Conservation (phyloP, 2,329 filamentous ascomycete species). For the Tetracladium maxilliforme region DNA sequence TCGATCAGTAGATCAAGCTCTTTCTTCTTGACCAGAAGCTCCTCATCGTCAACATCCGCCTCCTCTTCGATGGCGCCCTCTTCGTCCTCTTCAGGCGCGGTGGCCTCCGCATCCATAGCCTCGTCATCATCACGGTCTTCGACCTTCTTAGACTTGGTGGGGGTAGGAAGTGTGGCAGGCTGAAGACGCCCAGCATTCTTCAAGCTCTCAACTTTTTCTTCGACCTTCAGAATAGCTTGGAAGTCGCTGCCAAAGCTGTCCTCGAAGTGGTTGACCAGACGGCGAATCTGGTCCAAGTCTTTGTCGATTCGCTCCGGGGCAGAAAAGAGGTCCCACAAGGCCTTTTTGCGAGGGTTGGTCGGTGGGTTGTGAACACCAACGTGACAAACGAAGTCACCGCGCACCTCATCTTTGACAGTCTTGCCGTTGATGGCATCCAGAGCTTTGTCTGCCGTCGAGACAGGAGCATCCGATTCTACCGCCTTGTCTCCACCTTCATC, state of each 20-base stretch:
- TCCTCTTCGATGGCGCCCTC: conserved; percentile 46
- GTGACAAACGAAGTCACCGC: conserved; percentile 94
- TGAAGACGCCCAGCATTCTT: conserved; percentile 64
- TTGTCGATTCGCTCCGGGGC: conserved; percentile 86
- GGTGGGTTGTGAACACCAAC: conserved; percentile 92
- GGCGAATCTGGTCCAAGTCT: conserved; percentile 70
- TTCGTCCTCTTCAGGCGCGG: conserved; percentile 70
- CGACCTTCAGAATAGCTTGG: conserved; percentile 67
- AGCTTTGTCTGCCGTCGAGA: conserved; percentile 65
- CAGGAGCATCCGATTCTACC: conserved; percentile 23
- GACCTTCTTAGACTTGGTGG: conserved; percentile 44
- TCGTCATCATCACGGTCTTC: conserved; percentile 42
- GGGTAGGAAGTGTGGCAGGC: conserved; percentile 37
- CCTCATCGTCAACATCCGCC: conserved; percentile 81
- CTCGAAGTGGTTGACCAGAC: conserved; percentile 74
- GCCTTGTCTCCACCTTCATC: conserved; percentile 44
- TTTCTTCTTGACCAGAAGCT: conserved; percentile 86
- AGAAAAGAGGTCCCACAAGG: conserved; percentile 92
- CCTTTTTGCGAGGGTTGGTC: conserved; percentile 77
- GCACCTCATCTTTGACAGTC: conserved; percentile 84
- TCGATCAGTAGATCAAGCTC: conserved; percentile 91
- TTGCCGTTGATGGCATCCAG: conserved; percentile 94
- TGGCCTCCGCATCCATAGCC: conserved; percentile 51
- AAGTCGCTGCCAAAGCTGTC: conserved; percentile 64
- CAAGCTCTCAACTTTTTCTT: conserved; percentile 74